Percentiles rank a stretch among this genome's conserved stretches.
Conservation (phyloP, 1,139 yeast genomes). For the Candida tropicalis region DNA sequence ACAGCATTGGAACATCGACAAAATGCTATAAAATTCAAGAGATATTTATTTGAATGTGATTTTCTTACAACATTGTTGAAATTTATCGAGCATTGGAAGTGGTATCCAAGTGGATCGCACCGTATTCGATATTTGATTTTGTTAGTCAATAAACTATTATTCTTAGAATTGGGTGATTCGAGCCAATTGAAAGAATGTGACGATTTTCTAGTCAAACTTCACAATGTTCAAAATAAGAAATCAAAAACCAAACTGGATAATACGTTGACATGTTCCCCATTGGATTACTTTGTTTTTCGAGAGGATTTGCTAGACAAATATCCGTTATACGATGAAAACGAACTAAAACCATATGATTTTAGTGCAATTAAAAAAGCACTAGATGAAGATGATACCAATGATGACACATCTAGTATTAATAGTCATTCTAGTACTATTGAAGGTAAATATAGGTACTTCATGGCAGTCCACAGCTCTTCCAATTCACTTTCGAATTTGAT, state of each 20-base stretch:
- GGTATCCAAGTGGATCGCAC: conserved; percentile 41
- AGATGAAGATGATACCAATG: conserved; percentile 6
- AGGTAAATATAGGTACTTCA: conserved; percentile 34
- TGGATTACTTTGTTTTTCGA: conserved; percentile 78
- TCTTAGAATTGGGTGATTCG: conserved; percentile 68
- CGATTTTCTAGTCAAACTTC: conserved; percentile 45
- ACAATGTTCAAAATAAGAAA: conserved; percentile 40
- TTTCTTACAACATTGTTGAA: conserved; percentile 49
- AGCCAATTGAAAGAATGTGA: conserved; percentile 49
- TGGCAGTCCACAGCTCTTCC: conserved; percentile 48
- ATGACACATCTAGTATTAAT: conserved; percentile 5
- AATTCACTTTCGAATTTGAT: conserved; percentile 59
- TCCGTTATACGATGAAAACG: conserved; percentile 55
- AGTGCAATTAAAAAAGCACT: conserved; percentile 19
- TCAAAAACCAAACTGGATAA: conserved; percentile 20
- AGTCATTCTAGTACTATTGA: conserved; percentile 17
- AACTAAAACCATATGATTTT: conserved; percentile 22
- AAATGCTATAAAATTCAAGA: conserved; percentile 20
- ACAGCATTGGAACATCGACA: conserved; percentile 23
- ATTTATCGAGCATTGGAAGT: conserved; percentile 68
- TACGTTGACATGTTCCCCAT: conserved; percentile 62
- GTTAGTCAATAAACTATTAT: conserved; percentile 59
- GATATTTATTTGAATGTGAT: conserved; percentile 28
- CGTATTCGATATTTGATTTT: conserved; percentile 55
- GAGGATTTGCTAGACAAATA: conserved; percentile 75